A percentile compares a stretch with the other conserved stretches of the same genome.
Conservation (phyloP, 1,139 yeast genomes). For the Yamadazyma membranifaciens region DNA sequence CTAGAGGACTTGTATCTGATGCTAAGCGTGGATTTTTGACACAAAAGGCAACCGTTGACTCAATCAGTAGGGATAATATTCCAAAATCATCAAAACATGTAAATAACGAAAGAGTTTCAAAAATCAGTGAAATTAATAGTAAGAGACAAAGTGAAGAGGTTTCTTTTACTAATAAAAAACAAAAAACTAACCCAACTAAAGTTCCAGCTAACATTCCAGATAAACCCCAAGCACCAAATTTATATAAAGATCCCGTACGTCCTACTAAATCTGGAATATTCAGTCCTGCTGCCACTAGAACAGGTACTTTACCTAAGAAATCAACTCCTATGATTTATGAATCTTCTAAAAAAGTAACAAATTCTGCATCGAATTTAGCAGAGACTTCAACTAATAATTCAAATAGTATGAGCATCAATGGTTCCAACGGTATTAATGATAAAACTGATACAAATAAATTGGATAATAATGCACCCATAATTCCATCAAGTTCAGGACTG, state of each 20-base stretch:
- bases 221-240: background rate
- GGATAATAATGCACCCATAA: background rate
- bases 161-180: background rate
- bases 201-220: background rate
- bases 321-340: slow-evolving; percentile 1
- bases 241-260: background rate
- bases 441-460: too few relatives aligned
- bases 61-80: background rate
- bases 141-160: background rate
- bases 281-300: background rate
- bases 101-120: background rate
- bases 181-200: background rate
- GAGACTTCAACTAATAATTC: too few relatives aligned
- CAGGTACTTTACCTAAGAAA: background rate
- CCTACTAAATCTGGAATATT: background rate
- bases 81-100: background rate
- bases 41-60: background rate
- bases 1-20: slow-evolving; percentile 35
- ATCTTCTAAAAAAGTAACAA: background rate
- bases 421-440: too few relatives aligned
- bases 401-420: background rate
- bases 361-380: background rate
- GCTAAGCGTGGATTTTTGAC: slow-evolving; percentile 41
- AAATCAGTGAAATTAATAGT: background rate
- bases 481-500: slow-evolving; percentile 5